Evolutionary conservation across 306 rosid species (phyloP).

Genomic region (Cucumis hystrix): DNA sequence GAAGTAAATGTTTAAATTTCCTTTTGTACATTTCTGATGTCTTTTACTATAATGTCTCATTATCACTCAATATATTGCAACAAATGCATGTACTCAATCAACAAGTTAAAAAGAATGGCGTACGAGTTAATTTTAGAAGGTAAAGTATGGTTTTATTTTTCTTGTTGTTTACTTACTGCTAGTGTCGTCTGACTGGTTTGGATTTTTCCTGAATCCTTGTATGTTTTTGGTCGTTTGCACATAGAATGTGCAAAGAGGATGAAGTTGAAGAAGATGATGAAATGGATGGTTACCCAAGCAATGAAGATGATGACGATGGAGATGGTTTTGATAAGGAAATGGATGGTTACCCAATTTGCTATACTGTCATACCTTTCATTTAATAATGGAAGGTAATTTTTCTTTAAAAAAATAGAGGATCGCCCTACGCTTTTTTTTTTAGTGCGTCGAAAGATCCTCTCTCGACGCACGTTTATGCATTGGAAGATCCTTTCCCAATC

Average conservation of each 20-base stretch:
- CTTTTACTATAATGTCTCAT: constrained; percentile 67
- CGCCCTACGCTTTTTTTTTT: too few species aligned
- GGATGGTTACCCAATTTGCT: constrained; percentile 13
- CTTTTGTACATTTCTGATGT: constrained; percentile 70
- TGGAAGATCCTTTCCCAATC: too few species aligned
- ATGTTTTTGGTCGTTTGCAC: constrained; percentile 4
- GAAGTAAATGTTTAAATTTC: neutral
- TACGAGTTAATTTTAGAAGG: constrained; percentile 68
- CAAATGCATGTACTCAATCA: constrained; percentile 38
- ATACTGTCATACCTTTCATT: too few species aligned
- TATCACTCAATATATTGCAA: constrained; percentile 64
- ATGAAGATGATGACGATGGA: constrained; percentile 74
- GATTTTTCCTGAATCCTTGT: neutral
- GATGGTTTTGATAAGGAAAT: constrained; percentile 82
- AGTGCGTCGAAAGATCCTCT: too few species aligned
- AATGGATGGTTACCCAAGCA: constrained; percentile 88
- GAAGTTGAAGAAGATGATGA: constrained; percentile 86
- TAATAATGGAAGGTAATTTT: too few species aligned
- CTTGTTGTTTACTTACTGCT: neutral
- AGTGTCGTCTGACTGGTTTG: neutral
- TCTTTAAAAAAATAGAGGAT: too few species aligned
- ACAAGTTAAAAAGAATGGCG: constrained; percentile 73
- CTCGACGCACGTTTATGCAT: too few species aligned
- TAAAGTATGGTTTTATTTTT: neutral
- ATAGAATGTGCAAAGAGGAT: constrained; percentile 83